Evolutionary conservation across 192 early-diverging fungal genomes (phyloP).

Genomic region (Entomortierella parvispora): DNA sequence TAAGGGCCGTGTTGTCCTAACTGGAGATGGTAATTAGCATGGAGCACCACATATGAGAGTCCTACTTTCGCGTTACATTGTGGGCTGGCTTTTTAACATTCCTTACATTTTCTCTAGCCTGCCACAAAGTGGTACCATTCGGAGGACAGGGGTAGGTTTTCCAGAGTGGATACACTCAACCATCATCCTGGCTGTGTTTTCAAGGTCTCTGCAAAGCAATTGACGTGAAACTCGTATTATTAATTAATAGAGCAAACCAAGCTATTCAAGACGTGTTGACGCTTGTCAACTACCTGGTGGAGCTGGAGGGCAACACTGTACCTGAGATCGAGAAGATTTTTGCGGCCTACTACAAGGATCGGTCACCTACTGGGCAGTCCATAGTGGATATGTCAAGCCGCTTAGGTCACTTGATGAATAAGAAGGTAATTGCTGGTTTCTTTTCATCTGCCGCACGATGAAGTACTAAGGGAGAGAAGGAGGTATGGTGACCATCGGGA

Average conservation of each 20-base stretch:
- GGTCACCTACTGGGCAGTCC: constrained; percentile 3
- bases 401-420: constrained; percentile 16
- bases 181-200: neutral
- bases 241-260: constrained; percentile 18
- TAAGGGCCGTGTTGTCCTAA: constrained; percentile 15
- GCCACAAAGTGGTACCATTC: constrained; percentile 27
- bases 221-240: neutral
- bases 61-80: too few species aligned
- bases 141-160: constrained; percentile 15
- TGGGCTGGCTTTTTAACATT: neutral
- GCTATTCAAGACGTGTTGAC: constrained; percentile 12
- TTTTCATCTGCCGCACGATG: too few species aligned
- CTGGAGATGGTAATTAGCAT: constrained; percentile 25
- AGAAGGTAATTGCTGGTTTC: too few species aligned
- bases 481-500: too few species aligned
- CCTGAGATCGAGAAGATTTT: constrained; percentile 16
- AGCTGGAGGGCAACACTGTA: constrained; percentile 14
- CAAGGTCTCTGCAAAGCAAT: neutral
- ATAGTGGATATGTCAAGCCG: constrained; percentile 22
- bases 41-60: neutral
- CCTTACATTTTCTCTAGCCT: constrained; percentile 8
- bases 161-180: neutral
- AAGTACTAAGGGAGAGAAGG: too few species aligned
- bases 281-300: constrained; percentile 16
- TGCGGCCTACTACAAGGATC: constrained; percentile 19